Percentiles rank a stretch among this genome's conserved stretches.
Conservation (phyloP, 768 basidiomycete genomes). For the Panaeolus cyanescens region DNA sequence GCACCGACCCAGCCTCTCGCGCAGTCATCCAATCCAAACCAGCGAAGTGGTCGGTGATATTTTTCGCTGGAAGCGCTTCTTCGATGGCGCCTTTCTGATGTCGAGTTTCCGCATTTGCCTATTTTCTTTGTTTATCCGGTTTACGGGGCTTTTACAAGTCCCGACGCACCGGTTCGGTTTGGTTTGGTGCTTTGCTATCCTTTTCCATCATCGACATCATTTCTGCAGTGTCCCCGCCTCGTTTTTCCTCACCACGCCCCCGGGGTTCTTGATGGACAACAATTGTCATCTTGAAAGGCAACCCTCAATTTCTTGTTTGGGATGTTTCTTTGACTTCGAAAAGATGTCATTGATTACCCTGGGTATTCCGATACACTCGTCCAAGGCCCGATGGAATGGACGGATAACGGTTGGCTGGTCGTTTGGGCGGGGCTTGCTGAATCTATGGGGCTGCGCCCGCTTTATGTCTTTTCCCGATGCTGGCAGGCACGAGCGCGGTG, state of each 20-base stretch:
- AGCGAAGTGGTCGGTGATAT: not conserved
- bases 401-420: not conserved
- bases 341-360: slow-evolving; percentile 1
- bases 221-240: not conserved
- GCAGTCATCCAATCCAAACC: not conserved
- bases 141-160: not conserved
- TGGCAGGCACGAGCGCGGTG: not conserved
- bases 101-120: not conserved
- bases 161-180: slow-evolving; percentile 1
- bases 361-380: not conserved
- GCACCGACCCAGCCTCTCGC: not conserved
- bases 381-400: not conserved
- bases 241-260: not conserved
- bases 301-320: not conserved
- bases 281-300: not conserved
- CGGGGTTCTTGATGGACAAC: slow-evolving; percentile 2
- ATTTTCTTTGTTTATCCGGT: not conserved
- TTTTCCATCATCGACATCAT: not conserved
- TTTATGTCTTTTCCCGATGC: not conserved
- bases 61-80: not conserved
- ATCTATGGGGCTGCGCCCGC: not conserved
- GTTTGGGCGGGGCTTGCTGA: not conserved
- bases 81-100: not conserved
- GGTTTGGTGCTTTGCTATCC: not conserved
- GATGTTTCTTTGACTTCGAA: not conserved